phyloP scores from a whole-genome alignment of 139 green algal species.

The Chlamydomonas incerta region DNA sequence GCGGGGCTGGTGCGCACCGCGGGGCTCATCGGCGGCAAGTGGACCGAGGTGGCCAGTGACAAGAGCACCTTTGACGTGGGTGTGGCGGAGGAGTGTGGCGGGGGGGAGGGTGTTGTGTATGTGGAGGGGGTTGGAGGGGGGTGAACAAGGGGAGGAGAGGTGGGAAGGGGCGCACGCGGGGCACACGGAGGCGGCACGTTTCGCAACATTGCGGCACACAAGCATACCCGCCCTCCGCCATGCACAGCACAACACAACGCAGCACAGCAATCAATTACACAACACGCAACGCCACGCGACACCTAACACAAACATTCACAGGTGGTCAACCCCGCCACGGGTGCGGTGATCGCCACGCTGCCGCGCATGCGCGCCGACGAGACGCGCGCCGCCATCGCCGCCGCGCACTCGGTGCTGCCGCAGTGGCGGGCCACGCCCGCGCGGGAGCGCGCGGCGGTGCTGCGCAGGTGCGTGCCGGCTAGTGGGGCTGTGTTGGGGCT shows the following conservation, averaged over 20 bases:
- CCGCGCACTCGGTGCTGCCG: slow-evolving; percentile 72
- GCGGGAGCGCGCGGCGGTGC: slow-evolving; percentile 71
- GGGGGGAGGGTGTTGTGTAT: too few species aligned
- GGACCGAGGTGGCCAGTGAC: slow-evolving; percentile 48
- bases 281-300: too few species aligned
- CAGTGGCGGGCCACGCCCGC: slow-evolving; percentile 68
- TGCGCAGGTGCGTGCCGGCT: slow-evolving; percentile 64
- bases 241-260: too few species aligned
- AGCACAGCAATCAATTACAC: too few species aligned
- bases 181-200: too few species aligned
- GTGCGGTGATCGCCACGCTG: slow-evolving; percentile 74
- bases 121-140: too few species aligned
- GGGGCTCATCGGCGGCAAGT: slow-evolving; percentile 72
- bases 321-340: slow-evolving; percentile 87
- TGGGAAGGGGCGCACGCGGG: too few species aligned
- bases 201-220: too few species aligned
- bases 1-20: slow-evolving; percentile 57
- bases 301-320: slow-evolving; percentile 45
- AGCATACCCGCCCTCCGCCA: too few species aligned
- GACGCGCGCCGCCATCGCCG: slow-evolving; percentile 76
- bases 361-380: slow-evolving; percentile 66
- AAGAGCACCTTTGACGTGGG: slow-evolving; percentile 62
- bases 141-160: too few species aligned
- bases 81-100: too few species aligned
- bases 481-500: too few species aligned